Base-by-base conservation (phyloP, 306 rosid species). In the Gynostemma pentaphyllum region DNA sequence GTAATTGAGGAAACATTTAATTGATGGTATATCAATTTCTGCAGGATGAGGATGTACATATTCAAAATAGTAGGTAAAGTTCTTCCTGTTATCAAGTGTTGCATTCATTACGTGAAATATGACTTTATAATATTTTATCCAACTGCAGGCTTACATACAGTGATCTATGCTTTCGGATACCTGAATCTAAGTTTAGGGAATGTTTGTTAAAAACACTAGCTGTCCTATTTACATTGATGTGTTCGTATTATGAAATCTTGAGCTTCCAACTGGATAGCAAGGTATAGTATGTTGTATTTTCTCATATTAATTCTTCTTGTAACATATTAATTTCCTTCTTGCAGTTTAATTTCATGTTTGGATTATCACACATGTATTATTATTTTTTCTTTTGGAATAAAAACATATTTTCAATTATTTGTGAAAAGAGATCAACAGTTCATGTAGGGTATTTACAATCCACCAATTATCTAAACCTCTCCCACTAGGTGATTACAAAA, bases 81-180 rank as follows among this genome's bases (percentile, higher is more conserved):
- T 65, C 45, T 64, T n/a, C 22, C 24, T 27, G 55, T 11, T 47
- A 24, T 37, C 4, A 42, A 26, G 42, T 45, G 15, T 47, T 11
- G 11, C 23, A 42, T 67, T 27, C 71, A 46, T 39, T 74, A 53
- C 29, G 51, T 67, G 72, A 13, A 49, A 66, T 29, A 13, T 45
- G 66, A 59, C 72, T 61, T 64, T 72, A 68, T 74, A 52, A 72
- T 60, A 45, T 73, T 72, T 47, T 29, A 19, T 26, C 26, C 74
- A 42, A 54, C 82, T 66, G 36, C 95, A 92, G 99, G 85, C 84
- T 88, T 79, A 88, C 97, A 48, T 94, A 94, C 90, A 94, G 99
- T 60, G 99, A 94, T 67, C 81, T 94, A 59, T 94, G 99, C 87
- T 85, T 76, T 68, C 87, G 70, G 69, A 94, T 88, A 72, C 95